A percentile compares a stretch with the other conserved stretches of the same genome.
phyloP scores from a whole-genome alignment of 371 early-diverging fungal species.

The Actinomucor elegans region DNA sequence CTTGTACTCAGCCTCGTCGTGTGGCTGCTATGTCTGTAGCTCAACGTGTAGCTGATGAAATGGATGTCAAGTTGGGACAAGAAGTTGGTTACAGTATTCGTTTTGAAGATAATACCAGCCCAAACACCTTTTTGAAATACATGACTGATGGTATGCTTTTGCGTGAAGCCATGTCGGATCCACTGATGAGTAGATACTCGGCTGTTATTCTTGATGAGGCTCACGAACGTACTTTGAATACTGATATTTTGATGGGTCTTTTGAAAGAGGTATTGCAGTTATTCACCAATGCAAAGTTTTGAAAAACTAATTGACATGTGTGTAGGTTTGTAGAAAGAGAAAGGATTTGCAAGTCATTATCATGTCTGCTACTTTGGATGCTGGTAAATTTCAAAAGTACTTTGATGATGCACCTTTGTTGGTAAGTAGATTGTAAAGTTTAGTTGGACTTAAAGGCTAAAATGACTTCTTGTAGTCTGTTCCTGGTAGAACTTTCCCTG shows the following conservation, averaged over 20 bases:
- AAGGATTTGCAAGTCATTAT: conserved; percentile 57
- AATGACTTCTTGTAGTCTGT: conserved; percentile 52
- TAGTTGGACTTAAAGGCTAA: no score
- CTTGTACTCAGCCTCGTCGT: conserved; percentile 93
- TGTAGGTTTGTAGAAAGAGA: conserved; percentile 54
- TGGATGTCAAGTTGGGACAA: conserved; percentile 53
- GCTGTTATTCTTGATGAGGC: conserved; percentile 78
- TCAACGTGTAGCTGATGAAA: conserved; percentile 65
- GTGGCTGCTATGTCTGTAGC: conserved; percentile 91
- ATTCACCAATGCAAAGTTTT: background rate
- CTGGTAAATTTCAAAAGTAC: conserved; percentile 62
- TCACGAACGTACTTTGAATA: conserved; percentile 67
- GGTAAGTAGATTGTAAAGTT: conserved; percentile 21
- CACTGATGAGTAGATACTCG: conserved; percentile 54
- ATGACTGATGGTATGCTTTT: conserved; percentile 54
- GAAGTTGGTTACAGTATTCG: conserved; percentile 76
- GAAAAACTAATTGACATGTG: conserved; percentile 49
- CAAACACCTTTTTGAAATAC: conserved; percentile 17
- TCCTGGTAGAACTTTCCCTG: conserved; percentile 90
- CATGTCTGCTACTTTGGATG: conserved; percentile 85
- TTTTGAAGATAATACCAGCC: conserved; percentile 50
- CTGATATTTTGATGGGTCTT: conserved; percentile 26
- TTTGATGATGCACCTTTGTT: conserved; percentile 58
- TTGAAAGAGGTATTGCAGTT: conserved; percentile 22
- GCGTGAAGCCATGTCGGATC: conserved; percentile 67